These are phyloP conservation scores for Vachellia pachyceras DNA, from an alignment of 306 rosid genomes.

Conservation along the genomic window DNA sequence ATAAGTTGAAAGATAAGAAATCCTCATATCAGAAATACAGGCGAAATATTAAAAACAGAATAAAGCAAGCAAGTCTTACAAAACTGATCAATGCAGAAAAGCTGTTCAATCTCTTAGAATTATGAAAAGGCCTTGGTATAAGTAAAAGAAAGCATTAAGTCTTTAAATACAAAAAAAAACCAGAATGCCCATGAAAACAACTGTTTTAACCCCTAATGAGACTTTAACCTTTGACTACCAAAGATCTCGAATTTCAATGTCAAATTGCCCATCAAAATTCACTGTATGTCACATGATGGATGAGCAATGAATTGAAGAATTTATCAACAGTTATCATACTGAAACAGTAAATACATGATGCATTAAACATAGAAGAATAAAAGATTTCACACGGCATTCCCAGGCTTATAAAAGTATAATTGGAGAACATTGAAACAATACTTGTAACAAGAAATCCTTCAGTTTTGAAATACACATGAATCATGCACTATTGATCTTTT, in stretches of 20 bases:
- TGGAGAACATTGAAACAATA: not conserved
- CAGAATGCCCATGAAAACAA: conserved; percentile 26
- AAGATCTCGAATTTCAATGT: conserved; percentile 18
- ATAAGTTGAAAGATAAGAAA: not conserved
- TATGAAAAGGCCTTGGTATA: conserved; percentile 14
- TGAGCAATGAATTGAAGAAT: not conserved
- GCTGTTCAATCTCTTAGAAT: conserved; percentile 6
- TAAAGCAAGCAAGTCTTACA: not conserved
- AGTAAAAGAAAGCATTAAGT: conserved; percentile 22
- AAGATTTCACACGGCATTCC: not conserved
- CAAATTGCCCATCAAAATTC: not conserved
- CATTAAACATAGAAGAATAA: not conserved
- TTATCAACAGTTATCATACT: not conserved
- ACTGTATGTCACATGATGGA: not conserved
- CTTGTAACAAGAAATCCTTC: not conserved
- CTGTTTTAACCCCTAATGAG: conserved; percentile 16
- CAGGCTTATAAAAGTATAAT: not conserved
- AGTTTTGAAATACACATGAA: not conserved
- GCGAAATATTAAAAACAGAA: not conserved
- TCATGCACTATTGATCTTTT: not conserved
- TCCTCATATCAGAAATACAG: not conserved
- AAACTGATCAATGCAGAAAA: not conserved
- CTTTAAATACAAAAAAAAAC: conserved; percentile 8
- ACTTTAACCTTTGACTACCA: not conserved
- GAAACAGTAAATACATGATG: not conserved